Evolutionary conservation across 2,329 filamentous ascomycete species (phyloP).

Genomic region (Arthroderma sp.): DNA sequence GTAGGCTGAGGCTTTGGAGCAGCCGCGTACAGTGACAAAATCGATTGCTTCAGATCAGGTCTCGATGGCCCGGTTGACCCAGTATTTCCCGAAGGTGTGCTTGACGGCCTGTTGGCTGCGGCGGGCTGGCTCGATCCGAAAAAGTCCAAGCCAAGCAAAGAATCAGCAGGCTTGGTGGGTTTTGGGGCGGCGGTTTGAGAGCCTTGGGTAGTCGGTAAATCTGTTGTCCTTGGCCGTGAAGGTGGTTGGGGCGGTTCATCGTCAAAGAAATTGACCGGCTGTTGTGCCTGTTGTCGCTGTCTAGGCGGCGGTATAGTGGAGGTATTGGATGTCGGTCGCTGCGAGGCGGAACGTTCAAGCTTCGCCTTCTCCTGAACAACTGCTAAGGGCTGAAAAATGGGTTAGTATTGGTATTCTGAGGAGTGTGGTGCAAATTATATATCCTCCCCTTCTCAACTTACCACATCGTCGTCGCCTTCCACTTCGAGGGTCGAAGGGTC

Average conservation of each 20-base stretch:
- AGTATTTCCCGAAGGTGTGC: conserved; percentile 53
- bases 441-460: conserved; percentile 42
- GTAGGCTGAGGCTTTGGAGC: conserved; percentile 63
- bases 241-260: conserved; percentile 49
- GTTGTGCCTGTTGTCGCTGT: conserved; percentile 1
- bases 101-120: conserved; percentile 63
- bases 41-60: conserved; percentile 93
- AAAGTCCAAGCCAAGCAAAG: conserved; percentile 83
- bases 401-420: conserved; percentile 12
- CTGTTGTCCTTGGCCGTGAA: conserved; percentile 58
- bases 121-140: conserved; percentile 59
- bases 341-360: conserved; percentile 46
- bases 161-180: conserved; percentile 64
- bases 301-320: conserved; percentile 31
- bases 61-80: conserved; percentile 52
- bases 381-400: conserved; percentile 41
- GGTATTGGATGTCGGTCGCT: conserved; percentile 32
- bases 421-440: background rate
- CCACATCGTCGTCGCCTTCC: conserved; percentile 72
- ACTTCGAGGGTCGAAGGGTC: conserved; percentile 78
- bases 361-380: conserved; percentile 60
- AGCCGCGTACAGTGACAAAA: conserved; percentile 84
- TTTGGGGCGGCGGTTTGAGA: conserved; percentile 37
- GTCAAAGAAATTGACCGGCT: conserved; percentile 66
- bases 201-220: conserved; percentile 19